These are phyloP conservation scores for Thoreauomyces humboldtii DNA, from an alignment of 192 early-diverging fungal species.

Conservation along the genomic window DNA sequence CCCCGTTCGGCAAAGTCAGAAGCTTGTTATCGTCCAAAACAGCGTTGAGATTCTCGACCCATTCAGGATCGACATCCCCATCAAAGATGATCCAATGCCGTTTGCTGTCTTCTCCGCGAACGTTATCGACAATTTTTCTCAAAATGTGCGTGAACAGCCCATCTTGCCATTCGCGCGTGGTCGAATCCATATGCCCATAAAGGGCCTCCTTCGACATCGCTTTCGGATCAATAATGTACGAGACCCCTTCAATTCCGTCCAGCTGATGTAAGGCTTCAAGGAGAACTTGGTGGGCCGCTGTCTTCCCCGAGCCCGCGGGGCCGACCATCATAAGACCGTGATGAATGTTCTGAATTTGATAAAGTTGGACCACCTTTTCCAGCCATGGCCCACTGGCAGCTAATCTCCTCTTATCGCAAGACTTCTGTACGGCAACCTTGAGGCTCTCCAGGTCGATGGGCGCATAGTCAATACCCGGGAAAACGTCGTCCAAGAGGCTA, in stretches of 20 bases:
- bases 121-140: slow-evolving; percentile 97
- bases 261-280: slow-evolving; percentile 84
- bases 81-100: slow-evolving; percentile 99
- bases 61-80: slow-evolving; percentile 99
- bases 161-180: slow-evolving; percentile 99
- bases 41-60: slow-evolving; percentile 98
- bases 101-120: slow-evolving; percentile 88
- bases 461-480: slow-evolving; percentile 84
- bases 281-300: slow-evolving; percentile 89
- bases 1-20: slow-evolving; percentile 97
- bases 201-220: slow-evolving; percentile 95
- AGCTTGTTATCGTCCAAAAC: slow-evolving; percentile 98
- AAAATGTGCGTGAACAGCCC: slow-evolving; percentile 97
- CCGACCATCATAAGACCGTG: slow-evolving; percentile 99
- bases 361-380: slow-evolving; percentile 96
- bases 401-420: slow-evolving; percentile 72
- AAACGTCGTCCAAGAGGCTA: slow-evolving; percentile 87
- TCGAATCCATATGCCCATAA: slow-evolving; percentile 94
- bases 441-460: slow-evolving; percentile 78
- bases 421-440: slow-evolving; percentile 67
- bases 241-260: slow-evolving; percentile 86
- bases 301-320: slow-evolving; percentile 94
- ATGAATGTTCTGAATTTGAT: slow-evolving; percentile 97
- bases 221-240: slow-evolving; percentile 97
- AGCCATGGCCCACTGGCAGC: slow-evolving; percentile 82